Evolutionary conservation across 108 stramenopile species (phyloP).

Genomic region (Nitzschia sp.): DNA sequence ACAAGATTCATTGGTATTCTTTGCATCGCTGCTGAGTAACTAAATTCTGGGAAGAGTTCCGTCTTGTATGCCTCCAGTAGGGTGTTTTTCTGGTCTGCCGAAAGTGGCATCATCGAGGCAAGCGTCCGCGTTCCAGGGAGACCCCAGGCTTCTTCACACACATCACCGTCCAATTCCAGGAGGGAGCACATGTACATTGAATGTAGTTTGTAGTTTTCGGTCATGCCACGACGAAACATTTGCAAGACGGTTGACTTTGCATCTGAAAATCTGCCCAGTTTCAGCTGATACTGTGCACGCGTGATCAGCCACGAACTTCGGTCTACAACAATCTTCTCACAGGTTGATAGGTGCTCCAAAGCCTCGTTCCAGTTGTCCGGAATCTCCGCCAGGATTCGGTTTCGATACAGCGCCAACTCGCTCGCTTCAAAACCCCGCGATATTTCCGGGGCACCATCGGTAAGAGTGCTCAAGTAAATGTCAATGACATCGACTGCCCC

Average conservation of each 20-base stretch:
- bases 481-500: conserved; percentile 90
- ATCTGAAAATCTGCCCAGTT: conserved; percentile 64
- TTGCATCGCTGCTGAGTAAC: conserved; percentile 56
- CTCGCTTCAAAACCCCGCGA: conserved; percentile 84
- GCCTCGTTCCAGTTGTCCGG: conserved; percentile 80
- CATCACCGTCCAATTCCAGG: conserved; percentile 53
- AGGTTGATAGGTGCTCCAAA: conserved; percentile 74
- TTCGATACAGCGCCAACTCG: conserved; percentile 93
- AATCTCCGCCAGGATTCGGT: conserved; percentile 80
- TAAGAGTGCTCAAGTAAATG: conserved; percentile 77
- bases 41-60: conserved; percentile 46
- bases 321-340: conserved; percentile 72
- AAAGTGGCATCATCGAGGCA: conserved; percentile 57
- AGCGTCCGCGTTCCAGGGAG: conserved; percentile 69
- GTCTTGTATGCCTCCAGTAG: conserved; percentile 68
- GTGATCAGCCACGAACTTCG: conserved; percentile 63
- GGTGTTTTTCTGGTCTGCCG: conserved; percentile 51
- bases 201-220: conserved; percentile 92
- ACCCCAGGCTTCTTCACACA: conserved; percentile 43
- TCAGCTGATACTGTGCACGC: conserved; percentile 72
- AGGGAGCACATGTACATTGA: conserved; percentile 90
- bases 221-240: conserved; percentile 72
- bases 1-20: conserved; percentile 74
- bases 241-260: conserved; percentile 63
- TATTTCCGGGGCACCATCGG: conserved; percentile 64